Evolutionary conservation across 2,329 filamentous ascomycete genomes (phyloP), one percentile per base, ranked within the genome.

Genomic region (Ophiostoma ips): DNA sequence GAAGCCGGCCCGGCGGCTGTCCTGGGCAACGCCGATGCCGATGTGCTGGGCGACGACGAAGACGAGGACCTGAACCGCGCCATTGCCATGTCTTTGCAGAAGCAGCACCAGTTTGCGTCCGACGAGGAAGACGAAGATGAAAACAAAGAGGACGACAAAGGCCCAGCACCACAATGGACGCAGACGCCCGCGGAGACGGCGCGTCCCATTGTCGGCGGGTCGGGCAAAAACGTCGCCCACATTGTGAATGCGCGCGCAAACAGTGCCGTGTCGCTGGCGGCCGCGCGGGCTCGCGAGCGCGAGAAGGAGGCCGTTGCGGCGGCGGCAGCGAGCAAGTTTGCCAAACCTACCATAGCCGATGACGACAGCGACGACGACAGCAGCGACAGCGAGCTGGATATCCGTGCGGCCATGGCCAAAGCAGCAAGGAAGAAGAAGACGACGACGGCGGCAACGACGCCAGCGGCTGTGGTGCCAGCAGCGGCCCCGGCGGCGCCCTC

Each of bases 21-120:
- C 15, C 7, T 19, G n/a, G n/a, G n/a, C 7, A 16, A 11, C 11
- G 41, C 28, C 6, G 21, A 6, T 48, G 63, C 47, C 7, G 62
- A 63, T 4, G 56, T 61, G 12, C 57, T 63, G 5, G 62, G 58
- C 7, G 57, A 65, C 46, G 62, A 66, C 28, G 65, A 71, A 48
- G 68, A 74, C 37, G 73, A 78, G 41, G 87, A 95, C 48, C 70
- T 96, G 6, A 79, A 79, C 52, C 76, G 74, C 54, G 89, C 90
- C 12, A 95, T 96, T 59, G 84, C 84, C 2, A 72, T 96, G 64
- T 96, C 90, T 5, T 67, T 96, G 35, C 76, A 82, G 57, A 81
- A 71, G n/a, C 73, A 81, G 45, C 71, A 80, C 53, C 67, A 64
- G 0, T 54, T 64, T 54, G 63, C 59, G 13, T 53, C 59, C 33